Percentiles rank a stretch among this genome's conserved stretches.
These are phyloP conservation scores for Euphorbia lathyris DNA, from an alignment of 345 rosid genomes.

Conservation along the genomic window DNA sequence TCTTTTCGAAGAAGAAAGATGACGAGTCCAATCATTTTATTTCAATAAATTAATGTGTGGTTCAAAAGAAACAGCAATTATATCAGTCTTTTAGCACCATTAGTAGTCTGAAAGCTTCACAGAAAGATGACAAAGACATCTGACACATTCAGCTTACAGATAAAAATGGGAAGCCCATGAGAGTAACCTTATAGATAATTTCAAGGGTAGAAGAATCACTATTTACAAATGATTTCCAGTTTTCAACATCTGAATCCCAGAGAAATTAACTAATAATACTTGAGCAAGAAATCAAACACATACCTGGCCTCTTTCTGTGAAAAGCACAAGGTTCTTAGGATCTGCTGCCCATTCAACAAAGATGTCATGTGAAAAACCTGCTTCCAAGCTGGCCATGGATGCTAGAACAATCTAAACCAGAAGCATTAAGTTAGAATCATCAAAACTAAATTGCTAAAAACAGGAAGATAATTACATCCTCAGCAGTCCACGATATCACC, in stretches of 20 bases:
- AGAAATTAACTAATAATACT: not conserved
- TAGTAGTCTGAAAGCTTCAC: not conserved
- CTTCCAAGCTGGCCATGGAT: constrained; percentile 97
- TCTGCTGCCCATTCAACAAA: constrained; percentile 96
- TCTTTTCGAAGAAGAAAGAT: not conserved
- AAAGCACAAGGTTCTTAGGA: constrained; percentile 75
- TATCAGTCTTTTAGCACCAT: not conserved
- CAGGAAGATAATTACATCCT: constrained; percentile 7
- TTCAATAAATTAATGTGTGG: not conserved
- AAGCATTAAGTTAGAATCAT: constrained; percentile 18
- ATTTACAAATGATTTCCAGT: constrained; percentile 1
- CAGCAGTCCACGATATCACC: constrained; percentile 40
- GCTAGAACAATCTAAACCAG: constrained; percentile 75
- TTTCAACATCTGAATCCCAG: not conserved
- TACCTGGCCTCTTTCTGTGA: constrained; percentile 99
- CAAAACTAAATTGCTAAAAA: not conserved
- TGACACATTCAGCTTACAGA: not conserved
- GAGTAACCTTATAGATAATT: constrained; percentile 1
- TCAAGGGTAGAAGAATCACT: not conserved
- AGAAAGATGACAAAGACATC: not conserved
- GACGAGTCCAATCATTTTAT: not conserved
- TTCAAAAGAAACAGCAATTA: not conserved
- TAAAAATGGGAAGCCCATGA: not conserved
- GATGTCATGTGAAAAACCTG: constrained; percentile 94
- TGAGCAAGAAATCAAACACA: not conserved